Base-by-base conservation (phyloP, 495 filamentous ascomycete species). In the Aeminium ludgeri region DNA sequence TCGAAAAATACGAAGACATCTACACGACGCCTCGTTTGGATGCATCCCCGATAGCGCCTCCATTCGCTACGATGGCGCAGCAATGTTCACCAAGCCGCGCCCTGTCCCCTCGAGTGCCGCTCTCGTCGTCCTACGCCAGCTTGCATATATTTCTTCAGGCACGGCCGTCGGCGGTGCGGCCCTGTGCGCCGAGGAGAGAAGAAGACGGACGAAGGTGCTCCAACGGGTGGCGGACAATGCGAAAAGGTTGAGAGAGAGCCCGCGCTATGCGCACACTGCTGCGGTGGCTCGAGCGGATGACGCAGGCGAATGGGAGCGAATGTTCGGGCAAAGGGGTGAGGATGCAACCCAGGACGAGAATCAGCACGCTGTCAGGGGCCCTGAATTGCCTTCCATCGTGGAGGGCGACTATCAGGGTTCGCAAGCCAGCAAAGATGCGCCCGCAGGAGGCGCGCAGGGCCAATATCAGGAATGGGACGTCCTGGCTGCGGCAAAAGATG, bases 91-190 rank as follows among this genome's bases (percentile, higher is more conserved):
- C 30, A 34, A 40, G 18, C 36, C 33, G 12, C 48, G 39, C 31
- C 48, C 40, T 2, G 48, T 46, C 10, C 46, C 51, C n/a, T 54
- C 51, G 3, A 30, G 28, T 4, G 41, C 34, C 10, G 48, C 47
- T 15, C 41, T 48, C 30, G 34, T 38, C 3, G 36, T 48, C n/a
- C 44, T 54, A 16, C 37, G 32, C 32, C 51, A 54, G 34, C 44
- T 51, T 23, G 51, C 44, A 17, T 54, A 54, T 35, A 45, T 50
- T 20, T 46, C 46, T 17, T 47, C 48, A 6, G 51, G 51, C 3
- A 46, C 48, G 6, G 45, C 41, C 0, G 36, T 44, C 16, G 51
- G 48, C 13, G 23, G 38, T 15, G 51, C 29, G 7, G 30, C 36
- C 4, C 20, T 54, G 12, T 46, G 43, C 19, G 34, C 44, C 6